A percentile compares a stretch with the other conserved stretches of the same genome.
These are phyloP conservation scores for Nigrospora oryzae DNA, from an alignment of 2,329 filamentous ascomycete genomes.

Conservation along the genomic window DNA sequence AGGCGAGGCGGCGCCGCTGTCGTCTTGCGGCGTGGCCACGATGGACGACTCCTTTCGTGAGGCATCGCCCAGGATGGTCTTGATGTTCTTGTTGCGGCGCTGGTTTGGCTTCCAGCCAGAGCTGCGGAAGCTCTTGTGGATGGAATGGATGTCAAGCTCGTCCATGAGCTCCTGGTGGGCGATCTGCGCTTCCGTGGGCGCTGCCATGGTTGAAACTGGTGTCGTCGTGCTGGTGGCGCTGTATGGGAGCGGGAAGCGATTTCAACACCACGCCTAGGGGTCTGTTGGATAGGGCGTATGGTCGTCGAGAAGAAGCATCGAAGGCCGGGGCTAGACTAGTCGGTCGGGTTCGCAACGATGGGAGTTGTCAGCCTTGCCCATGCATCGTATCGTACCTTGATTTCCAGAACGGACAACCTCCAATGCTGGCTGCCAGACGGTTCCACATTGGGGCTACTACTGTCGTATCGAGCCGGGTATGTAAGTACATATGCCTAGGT, in stretches of 20 bases:
- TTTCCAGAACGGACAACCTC: too few species aligned
- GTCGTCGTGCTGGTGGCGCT: background rate
- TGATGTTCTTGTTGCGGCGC: slow-evolving; percentile 97
- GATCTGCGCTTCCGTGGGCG: slow-evolving; percentile 64
- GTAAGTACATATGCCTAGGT: too few species aligned
- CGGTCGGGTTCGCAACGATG: too few species aligned
- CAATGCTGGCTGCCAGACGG: too few species aligned
- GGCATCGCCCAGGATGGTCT: slow-evolving; percentile 87
- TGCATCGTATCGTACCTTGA: too few species aligned
- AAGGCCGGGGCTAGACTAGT: too few species aligned
- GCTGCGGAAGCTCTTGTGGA: slow-evolving; percentile 86
- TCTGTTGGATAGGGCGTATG: too few species aligned
- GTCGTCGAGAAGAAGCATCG: too few species aligned
- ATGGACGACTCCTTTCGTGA: slow-evolving; percentile 84
- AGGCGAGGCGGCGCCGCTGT: slow-evolving; percentile 51
- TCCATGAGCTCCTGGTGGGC: slow-evolving; percentile 83
- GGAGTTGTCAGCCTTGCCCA: too few species aligned
- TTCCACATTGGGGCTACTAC: too few species aligned
- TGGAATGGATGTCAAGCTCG: slow-evolving; percentile 80
- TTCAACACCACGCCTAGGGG: background rate
- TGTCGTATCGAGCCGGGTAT: too few species aligned
- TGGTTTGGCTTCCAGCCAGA: slow-evolving; percentile 84
- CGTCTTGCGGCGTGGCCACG: slow-evolving; percentile 69
- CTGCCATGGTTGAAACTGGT: slow-evolving; percentile 33
- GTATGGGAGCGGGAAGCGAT: background rate